Percentiles rank a stretch among this genome's conserved stretches.
Evolutionary conservation across 106 monocot genomes (phyloP).

Genomic region (Acorus gramineus): DNA sequence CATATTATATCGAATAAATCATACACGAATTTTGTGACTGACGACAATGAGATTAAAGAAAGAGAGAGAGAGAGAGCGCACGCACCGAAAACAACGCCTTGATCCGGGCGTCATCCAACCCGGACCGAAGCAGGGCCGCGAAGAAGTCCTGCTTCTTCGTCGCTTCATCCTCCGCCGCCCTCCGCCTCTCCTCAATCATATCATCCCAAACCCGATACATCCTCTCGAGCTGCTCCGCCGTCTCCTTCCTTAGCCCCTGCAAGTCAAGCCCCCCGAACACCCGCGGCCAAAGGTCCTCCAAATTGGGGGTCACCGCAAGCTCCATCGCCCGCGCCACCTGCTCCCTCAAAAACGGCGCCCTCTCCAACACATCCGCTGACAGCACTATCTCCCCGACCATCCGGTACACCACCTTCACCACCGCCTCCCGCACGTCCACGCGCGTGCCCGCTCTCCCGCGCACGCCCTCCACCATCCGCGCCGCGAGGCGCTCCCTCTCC

Average conservation of each 20-base stretch:
- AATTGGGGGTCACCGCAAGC: background rate
- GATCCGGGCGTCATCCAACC: constrained; percentile 2
- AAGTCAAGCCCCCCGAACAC: constrained; percentile 3
- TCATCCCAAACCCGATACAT: constrained; percentile 3
- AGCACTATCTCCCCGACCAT: background rate
- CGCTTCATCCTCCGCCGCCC: background rate
- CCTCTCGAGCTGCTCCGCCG: background rate
- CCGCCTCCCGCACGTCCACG: constrained; percentile 8
- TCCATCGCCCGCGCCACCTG: constrained; percentile 3
- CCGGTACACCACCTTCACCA: constrained; percentile 9
- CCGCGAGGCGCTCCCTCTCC: constrained; percentile 7
- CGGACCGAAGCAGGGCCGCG: background rate
- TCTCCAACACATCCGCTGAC: constrained; percentile 8
- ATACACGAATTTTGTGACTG: no score
- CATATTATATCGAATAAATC: no score
- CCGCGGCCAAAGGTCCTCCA: constrained; percentile 12
- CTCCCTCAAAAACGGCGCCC: background rate
- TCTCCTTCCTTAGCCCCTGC: constrained; percentile 2
- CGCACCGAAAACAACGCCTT: constrained; percentile 6
- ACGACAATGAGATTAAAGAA: no score
- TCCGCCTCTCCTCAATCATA: constrained; percentile 1
- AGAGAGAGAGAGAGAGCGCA: background rate
- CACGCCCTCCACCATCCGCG: constrained; percentile 5
- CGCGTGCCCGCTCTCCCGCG: background rate
- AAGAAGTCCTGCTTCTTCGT: constrained; percentile 1